Base-by-base conservation (phyloP, 108 stramenopile species). In the Cyclotella distinguenda region DNA sequence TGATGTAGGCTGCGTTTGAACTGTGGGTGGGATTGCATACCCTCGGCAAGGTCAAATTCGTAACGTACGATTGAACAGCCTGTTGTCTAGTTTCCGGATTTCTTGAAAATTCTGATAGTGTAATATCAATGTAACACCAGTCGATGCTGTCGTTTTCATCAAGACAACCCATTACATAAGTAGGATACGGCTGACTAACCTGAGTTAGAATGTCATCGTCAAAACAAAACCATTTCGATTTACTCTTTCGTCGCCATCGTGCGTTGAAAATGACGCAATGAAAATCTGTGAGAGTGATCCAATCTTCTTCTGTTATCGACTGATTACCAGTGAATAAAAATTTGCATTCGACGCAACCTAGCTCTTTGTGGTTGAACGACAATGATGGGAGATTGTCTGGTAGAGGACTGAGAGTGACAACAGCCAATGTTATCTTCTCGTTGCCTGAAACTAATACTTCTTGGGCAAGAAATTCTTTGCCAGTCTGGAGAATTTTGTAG, bases 181-280 rank as follows among this genome's bases (percentile, higher is more conserved):
- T 56, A 44, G 50, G 36, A 27, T 70, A 36, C 35, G 10, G 30
- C 12, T 47, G 56, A 15, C 34, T 45, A n/a, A 38, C 27, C n/a
- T 68, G 13, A 31, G 68, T 53, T 10, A 66, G 11, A 3, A 55
- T 42, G 42, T 54, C 6, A 2, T 65, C 55, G 12, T 68, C 59
- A 56, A 64, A 53, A 42, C 42, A 22, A 51, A 79, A 80, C 52
- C 50, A 60, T 12, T 48, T 39, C 13, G 68, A 40, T 5, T 53
- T 50, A 32, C 50, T 72, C 22, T 64, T 58, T 26, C 74, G 60
- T 5, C 76, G 53, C 86, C 86, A 87, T 50, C 86, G 40, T 34
- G 52, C 65, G 66, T 81, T 76, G 27, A 80, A 67, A 25, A 87
- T 26, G 16, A 78, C 10, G 1, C 44, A 33, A 42, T 80, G 82